A percentile compares a stretch with the other conserved stretches of the same genome.
These are phyloP conservation scores for Warburgia ugandensis DNA, from an alignment of 164 flowering plant species.

Conservation along the genomic window DNA sequence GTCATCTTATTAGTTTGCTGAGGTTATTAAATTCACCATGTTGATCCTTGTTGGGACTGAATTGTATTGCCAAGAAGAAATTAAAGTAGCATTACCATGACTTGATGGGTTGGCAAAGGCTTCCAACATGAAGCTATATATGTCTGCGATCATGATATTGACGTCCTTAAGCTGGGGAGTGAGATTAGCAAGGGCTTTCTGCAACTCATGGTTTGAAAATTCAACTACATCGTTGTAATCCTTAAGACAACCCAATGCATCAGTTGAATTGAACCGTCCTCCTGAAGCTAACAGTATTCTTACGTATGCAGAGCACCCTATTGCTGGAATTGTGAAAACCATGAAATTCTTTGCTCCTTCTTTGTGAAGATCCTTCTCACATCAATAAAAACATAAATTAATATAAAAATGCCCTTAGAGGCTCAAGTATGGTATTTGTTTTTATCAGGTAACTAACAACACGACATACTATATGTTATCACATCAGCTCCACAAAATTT, in stretches of 20 bases:
- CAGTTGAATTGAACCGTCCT: slow-evolving; percentile 20
- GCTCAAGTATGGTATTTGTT: background rate
- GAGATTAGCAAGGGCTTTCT: slow-evolving; percentile 6
- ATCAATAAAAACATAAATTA: background rate
- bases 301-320: slow-evolving; percentile 15
- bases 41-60: too few relatives aligned
- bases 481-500: too few relatives aligned
- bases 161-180: slow-evolving; percentile 3
- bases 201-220: slow-evolving; percentile 12
- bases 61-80: background rate
- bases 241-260: slow-evolving; percentile 18
- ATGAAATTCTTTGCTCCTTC: slow-evolving; percentile 21
- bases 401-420: background rate
- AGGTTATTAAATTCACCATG: too few relatives aligned
- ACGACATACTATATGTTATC: too few relatives aligned
- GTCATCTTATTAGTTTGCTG: too few relatives aligned
- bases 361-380: slow-evolving; percentile 18
- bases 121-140: slow-evolving; percentile 12
- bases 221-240: slow-evolving; percentile 16
- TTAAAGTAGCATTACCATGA: slow-evolving; percentile 10
- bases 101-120: slow-evolving; percentile 10
- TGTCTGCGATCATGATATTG: slow-evolving; percentile 10
- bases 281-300: slow-evolving; percentile 8
- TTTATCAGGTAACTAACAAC: background rate
- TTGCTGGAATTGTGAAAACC: slow-evolving; percentile 17